Base-by-base conservation (phyloP, 371 early-diverging fungal species). In the Rhizopus microsporus region DNA sequence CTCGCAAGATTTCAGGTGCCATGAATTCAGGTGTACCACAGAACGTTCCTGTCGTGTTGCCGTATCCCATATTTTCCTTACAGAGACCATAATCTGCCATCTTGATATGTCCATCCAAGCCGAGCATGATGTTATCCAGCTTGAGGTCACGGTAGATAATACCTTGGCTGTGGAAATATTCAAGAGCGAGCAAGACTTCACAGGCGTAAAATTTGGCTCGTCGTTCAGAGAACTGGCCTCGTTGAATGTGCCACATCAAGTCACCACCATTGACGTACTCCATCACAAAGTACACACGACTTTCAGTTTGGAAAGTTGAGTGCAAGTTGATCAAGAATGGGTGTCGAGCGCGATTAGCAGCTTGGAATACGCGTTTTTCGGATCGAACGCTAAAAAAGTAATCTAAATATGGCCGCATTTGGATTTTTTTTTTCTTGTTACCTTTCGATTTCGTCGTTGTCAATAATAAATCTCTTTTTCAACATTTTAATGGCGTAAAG, bases 11-110 rank as follows among this genome's bases (percentile, higher is more conserved):
- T 71, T 99, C 99, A n/a, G 99, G 99, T 0, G 99, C 99, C 94
- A 99, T 96, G 68, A 95, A 99, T 75, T 99, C 99, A 12, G 99
- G 99, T 10, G 99, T 99, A 46, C 99, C 99, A 75, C 98, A 98
- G 77, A 99, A 94, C 0, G 97, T 97, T 62, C 85, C 89, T 6
- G 95, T 94, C 29, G 65, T 85, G 81, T 34, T 76, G 10, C 93
- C 92, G 63, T 86, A 86, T 42, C 85, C 78, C 91, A 99, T 95
- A 64, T 90, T 86, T 69, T 94, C 91, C 80, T 99, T 94, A 85
- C 98, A 97, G 50, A 98, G 81, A 44, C 99, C 99, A 76, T 97
- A 99, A 76, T 99, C 99, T 15, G 97, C 96, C 59, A 99, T 85
- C 82, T 97, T 97, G 72, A 99, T 90, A 70, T 99, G 99, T 7